Base-by-base conservation (phyloP, 768 basidiomycete species). In the Leccinum boreale region DNA sequence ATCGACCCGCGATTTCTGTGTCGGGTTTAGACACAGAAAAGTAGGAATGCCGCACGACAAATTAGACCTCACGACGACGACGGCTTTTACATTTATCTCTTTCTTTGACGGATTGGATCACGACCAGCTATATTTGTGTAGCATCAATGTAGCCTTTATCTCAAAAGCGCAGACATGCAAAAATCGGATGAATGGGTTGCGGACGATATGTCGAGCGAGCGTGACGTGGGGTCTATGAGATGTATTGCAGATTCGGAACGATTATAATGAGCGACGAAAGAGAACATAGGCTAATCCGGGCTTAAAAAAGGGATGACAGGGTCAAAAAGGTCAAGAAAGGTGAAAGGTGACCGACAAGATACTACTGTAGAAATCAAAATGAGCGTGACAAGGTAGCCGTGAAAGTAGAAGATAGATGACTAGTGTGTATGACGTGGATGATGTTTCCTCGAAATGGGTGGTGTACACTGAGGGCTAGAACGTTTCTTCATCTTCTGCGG, bases 401-500 rank as follows among this genome's bases (percentile, higher is more conserved):
- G 35, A 57, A 56, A 36, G 53, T 36, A 49, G 52, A 36, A 26
- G 15, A 58, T 58, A 48, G 52, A 45, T 49, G 55, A 48, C 24
- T 48, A 42, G 42, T 26, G n/a, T 59, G 56, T 62, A 53, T n/a
- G 59, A 48, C 49, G 52, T 56, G 52, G 54, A 55, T 39, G 52
- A 21, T 58, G 29, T 31, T 31, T 57, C 52, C 51, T 60, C 49
- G 31, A 45, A 48, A 53, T 33, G 50, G 28, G 53, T 55, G 50
- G 53, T 57, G 61, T 68, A 66, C 65, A 62, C n/a, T 42, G 19
- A 19, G 49, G 26, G 50, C 64, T 69, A 88, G 71, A 87, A 88
- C 45, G 89, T 91, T 76, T 92, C 90, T 74, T 92, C 90, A 73
- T 94, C 91, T 53, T 91, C 90, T 23, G 79, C 79, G 0, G 74